phyloP scores from a whole-genome alignment of 768 basidiomycete species.

The Dacryopinax primogenitus region DNA sequence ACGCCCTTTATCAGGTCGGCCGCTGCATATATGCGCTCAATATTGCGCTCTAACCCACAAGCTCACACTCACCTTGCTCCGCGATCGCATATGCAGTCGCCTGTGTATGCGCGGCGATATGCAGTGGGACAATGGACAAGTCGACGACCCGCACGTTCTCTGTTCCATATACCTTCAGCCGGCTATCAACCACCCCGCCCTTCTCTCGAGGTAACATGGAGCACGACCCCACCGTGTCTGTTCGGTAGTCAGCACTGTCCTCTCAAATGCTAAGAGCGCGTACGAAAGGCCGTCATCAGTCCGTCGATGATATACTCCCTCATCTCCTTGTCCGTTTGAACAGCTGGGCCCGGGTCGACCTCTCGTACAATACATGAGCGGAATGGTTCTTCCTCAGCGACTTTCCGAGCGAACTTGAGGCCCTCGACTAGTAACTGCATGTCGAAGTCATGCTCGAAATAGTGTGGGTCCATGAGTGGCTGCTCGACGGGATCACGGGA shows the following conservation, averaged over 20 bases:
- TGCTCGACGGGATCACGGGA: conserved; percentile 28
- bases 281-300: conserved; percentile 21
- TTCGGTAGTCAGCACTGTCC: not conserved
- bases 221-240: conserved; percentile 41
- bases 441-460: conserved; percentile 35
- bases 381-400: conserved; percentile 25
- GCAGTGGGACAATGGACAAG: conserved; percentile 42
- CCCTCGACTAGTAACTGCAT: conserved; percentile 27
- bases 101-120: conserved; percentile 34
- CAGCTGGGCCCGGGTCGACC: conserved; percentile 28
- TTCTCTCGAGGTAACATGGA: conserved; percentile 51
- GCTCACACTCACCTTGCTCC: conserved; percentile 33
- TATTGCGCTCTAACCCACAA: not conserved
- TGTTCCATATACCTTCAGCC: conserved; percentile 45
- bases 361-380: conserved; percentile 24
- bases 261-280: not conserved
- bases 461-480: conserved; percentile 33
- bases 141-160: conserved; percentile 47
- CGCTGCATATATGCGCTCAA: not conserved
- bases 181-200: conserved; percentile 46
- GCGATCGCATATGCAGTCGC: conserved; percentile 37
- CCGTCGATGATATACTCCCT: conserved; percentile 22
- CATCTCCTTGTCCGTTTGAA: conserved; percentile 29
- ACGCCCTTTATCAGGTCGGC: not conserved
- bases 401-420: conserved; percentile 24